phyloP scores from a whole-genome alignment of 345 rosid species.

The Hibiscus tridactylites region DNA sequence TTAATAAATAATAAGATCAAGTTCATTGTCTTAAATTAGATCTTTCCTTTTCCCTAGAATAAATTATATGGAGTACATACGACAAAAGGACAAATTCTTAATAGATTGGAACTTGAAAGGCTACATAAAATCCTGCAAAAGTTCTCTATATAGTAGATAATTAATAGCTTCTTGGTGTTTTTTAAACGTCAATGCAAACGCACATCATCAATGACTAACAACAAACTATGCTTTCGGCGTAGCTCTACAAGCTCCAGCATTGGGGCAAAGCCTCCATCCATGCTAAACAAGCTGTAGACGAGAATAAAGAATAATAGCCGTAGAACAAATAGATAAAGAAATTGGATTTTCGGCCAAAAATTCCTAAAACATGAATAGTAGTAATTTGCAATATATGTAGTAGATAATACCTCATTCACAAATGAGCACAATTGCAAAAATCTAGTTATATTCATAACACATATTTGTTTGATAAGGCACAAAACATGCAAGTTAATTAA shows the following conservation, averaged over 20 bases:
- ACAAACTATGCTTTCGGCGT: constrained; percentile 60
- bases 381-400: not conserved
- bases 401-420: not conserved
- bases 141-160: too few species aligned
- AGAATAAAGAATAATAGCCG: not conserved
- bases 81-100: not conserved
- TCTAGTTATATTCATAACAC: not conserved
- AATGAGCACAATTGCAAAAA: not conserved
- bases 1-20: not conserved
- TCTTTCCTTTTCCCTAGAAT: not conserved
- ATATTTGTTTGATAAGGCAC: not conserved
- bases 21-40: not conserved
- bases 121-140: too few species aligned
- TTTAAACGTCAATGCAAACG: constrained; percentile 18
- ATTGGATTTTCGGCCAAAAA: not conserved
- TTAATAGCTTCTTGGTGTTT: too few species aligned
- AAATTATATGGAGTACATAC: not conserved
- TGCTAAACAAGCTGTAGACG: constrained; percentile 73
- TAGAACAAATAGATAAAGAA: not conserved
- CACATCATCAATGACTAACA: constrained; percentile 88
- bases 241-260: constrained; percentile 67
- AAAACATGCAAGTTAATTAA: not conserved
- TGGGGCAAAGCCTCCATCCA: constrained; percentile 99
- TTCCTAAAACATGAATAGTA: not conserved
- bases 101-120: too few species aligned